Evolutionary conservation across 2,329 filamentous ascomycete species (phyloP).

Genomic region (Fonsecaea erecta): DNA sequence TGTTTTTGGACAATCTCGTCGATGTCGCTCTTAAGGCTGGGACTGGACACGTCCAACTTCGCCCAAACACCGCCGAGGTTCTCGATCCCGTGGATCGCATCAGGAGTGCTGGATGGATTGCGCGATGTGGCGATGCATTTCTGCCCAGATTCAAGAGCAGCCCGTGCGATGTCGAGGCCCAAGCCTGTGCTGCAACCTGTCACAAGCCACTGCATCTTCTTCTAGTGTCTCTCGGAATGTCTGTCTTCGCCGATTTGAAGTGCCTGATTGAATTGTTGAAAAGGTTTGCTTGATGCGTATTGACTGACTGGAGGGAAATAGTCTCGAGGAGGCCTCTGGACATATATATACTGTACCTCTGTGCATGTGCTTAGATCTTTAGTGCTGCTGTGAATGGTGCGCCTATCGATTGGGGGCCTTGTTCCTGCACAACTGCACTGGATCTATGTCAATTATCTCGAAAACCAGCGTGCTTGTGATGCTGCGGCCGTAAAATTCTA

Average conservation of each 20-base stretch:
- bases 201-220: constrained; percentile 35
- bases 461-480: background rate
- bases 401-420: background rate
- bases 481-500: background rate
- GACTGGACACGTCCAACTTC: constrained; percentile 16
- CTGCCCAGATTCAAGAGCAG: constrained; percentile 22
- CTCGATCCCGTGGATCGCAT: constrained; percentile 34
- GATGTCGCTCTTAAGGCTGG: constrained; percentile 29
- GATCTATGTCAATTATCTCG: background rate
- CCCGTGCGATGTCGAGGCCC: constrained; percentile 32
- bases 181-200: constrained; percentile 39
- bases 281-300: background rate
- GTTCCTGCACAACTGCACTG: background rate
- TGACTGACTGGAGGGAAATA: background rate
- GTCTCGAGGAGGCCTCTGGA: background rate
- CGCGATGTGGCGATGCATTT: constrained; percentile 37
- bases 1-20: constrained; percentile 19
- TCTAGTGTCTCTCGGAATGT: background rate
- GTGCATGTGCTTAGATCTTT: background rate
- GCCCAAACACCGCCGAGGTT: constrained; percentile 30
- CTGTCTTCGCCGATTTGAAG: background rate
- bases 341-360: background rate
- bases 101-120: constrained; percentile 32
- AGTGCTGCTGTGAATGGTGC: background rate
- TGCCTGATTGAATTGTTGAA: background rate